A percentile compares a stretch with the other conserved stretches of the same genome.
Evolutionary conservation across 2,329 filamentous ascomycete species (phyloP).

Genomic region (Alternaria sp.): DNA sequence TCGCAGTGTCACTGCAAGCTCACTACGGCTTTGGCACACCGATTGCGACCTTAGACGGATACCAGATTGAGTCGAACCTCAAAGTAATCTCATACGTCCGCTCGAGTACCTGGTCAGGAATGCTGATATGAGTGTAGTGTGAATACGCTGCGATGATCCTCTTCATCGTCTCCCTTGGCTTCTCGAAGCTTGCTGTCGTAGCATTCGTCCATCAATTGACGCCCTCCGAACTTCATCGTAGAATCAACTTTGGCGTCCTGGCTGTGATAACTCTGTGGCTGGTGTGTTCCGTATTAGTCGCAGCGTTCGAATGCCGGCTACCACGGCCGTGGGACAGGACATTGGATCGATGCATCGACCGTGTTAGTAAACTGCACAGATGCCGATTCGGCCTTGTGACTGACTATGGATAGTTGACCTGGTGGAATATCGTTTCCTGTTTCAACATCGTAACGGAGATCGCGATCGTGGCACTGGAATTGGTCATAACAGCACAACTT

Average conservation of each 20-base stretch:
- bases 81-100: constrained; percentile 14
- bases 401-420: constrained; percentile 21
- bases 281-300: constrained; percentile 20
- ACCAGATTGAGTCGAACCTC: constrained; percentile 21
- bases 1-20: constrained; percentile 27
- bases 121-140: constrained; percentile 24
- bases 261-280: constrained; percentile 24
- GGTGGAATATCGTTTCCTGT: constrained; percentile 28
- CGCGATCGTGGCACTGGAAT: constrained; percentile 31
- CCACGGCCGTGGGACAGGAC: constrained; percentile 33
- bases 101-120: background rate
- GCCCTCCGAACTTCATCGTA: constrained; percentile 24
- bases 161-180: constrained; percentile 34
- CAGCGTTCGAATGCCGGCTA: constrained; percentile 26
- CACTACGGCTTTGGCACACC: constrained; percentile 34
- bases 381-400: background rate
- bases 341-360: constrained; percentile 22
- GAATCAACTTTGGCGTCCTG: constrained; percentile 25
- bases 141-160: constrained; percentile 39
- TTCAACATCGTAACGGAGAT: constrained; percentile 34
- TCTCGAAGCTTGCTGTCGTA: constrained; percentile 40
- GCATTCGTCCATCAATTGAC: constrained; percentile 36
- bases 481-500: constrained; percentile 27
- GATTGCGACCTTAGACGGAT: constrained; percentile 17
- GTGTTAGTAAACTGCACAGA: constrained; percentile 16